These are phyloP conservation scores for Xanthoconium stramineum DNA, from an alignment of 768 basidiomycete species.

Conservation along the genomic window DNA sequence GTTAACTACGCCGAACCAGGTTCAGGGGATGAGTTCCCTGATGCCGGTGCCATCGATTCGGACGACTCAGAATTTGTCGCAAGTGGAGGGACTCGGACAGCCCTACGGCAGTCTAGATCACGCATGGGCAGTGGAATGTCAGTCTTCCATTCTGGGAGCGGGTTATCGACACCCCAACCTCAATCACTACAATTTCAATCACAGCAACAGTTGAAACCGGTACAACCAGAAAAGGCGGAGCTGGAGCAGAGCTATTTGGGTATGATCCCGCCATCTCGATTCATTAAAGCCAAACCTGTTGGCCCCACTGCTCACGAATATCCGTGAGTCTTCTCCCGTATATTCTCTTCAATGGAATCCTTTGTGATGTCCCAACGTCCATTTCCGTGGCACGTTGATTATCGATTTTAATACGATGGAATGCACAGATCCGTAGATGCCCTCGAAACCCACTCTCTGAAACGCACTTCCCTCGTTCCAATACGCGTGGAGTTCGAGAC, in stretches of 20 bases:
- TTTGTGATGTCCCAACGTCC: constrained; percentile 5
- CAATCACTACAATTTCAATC: constrained; percentile 16
- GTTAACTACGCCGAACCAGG: constrained; percentile 88
- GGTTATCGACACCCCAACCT: constrained; percentile 35
- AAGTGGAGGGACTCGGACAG: constrained; percentile 59
- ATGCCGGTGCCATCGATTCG: constrained; percentile 77
- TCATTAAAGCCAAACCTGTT: constrained; percentile 61
- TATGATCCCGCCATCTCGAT: constrained; percentile 73
- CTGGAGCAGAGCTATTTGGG: constrained; percentile 90
- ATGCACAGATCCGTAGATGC: constrained; percentile 56
- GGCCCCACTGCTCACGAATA: constrained; percentile 66
- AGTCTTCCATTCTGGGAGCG: constrained; percentile 54
- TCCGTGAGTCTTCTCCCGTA: constrained; percentile 52
- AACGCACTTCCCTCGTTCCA: constrained; percentile 65
- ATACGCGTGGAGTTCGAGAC: constrained; percentile 96
- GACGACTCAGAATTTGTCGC: constrained; percentile 83
- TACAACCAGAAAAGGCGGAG: constrained; percentile 48
- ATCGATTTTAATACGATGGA: constrained; percentile 16
- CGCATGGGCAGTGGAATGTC: constrained; percentile 48
- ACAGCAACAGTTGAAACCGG: constrained; percentile 18
- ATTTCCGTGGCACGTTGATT: constrained; percentile 18
- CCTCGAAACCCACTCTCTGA: constrained; percentile 59
- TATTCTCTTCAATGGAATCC: constrained; percentile 3
- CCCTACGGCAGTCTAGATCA: constrained; percentile 44
- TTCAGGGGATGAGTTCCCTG: constrained; percentile 77